These are phyloP conservation scores for Chrysoporthe deuterocubensis DNA, from an alignment of 2,329 filamentous ascomycete species.

Conservation along the genomic window DNA sequence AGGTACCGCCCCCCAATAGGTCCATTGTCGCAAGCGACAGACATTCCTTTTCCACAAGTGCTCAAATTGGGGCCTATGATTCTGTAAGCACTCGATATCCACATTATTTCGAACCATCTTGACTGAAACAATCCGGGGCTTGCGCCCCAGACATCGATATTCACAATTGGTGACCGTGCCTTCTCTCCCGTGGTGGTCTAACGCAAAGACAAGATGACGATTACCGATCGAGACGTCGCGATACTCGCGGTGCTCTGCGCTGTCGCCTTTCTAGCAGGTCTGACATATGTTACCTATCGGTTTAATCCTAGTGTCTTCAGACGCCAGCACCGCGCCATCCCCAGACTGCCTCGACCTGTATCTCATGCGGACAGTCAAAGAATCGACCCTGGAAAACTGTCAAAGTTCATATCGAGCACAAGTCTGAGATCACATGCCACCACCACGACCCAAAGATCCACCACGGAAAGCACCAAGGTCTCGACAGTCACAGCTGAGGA, in stretches of 20 bases:
- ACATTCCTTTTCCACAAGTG: too few species aligned
- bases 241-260: conserved; percentile 9
- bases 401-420: conserved; percentile 8
- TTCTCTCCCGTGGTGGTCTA: neutral
- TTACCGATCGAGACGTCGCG: neutral
- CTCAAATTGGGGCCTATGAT: too few species aligned
- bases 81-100: too few species aligned
- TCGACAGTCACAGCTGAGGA: neutral
- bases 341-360: neutral
- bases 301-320: conserved; percentile 2
- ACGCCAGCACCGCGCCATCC: neutral
- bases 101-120: too few species aligned
- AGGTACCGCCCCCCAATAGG: too few species aligned
- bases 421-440: conserved; percentile 6
- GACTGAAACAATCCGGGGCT: too few species aligned
- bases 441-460: neutral
- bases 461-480: neutral
- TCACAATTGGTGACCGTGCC: neutral
- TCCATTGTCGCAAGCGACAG: too few species aligned
- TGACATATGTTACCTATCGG: conserved; percentile 1
- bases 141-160: neutral
- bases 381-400: conserved; percentile 2
- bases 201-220: neutral
- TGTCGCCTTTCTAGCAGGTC: neutral
- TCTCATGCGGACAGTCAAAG: neutral